phyloP scores from a whole-genome alignment of 305 asterid genomes.

The Solanum hybrid region DNA sequence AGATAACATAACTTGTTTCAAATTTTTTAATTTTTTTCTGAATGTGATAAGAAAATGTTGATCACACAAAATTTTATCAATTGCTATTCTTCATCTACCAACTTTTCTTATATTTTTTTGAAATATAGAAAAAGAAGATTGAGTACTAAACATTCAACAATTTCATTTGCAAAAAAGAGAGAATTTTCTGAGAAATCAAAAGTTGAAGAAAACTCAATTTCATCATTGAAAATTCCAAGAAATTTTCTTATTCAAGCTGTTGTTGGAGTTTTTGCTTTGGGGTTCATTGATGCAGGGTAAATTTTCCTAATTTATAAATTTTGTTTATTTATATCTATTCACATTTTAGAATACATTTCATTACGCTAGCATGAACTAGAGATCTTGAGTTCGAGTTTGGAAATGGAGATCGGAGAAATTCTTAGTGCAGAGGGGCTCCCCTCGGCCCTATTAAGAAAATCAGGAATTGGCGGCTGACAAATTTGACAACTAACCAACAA shows the following conservation, averaged over 20 bases:
- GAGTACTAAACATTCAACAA: neutral
- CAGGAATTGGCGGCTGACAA: neutral
- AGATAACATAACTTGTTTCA: neutral
- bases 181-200: slow-evolving; percentile 21
- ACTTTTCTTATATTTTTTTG: slow-evolving; percentile 6
- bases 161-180: slow-evolving; percentile 27
- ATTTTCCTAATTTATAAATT: neutral
- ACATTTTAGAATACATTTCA: neutral
- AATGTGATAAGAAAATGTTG: neutral
- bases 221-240: slow-evolving; percentile 21
- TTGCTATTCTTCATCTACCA: neutral
- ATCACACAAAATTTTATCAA: neutral
- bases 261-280: slow-evolving; percentile 47
- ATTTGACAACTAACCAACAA: neutral
- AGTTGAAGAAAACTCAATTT: slow-evolving; percentile 13
- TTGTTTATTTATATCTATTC: neutral
- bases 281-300: slow-evolving; percentile 90
- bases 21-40: neutral
- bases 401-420: neutral
- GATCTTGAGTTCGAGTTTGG: neutral
- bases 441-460: neutral
- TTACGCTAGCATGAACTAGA: fast-evolving
- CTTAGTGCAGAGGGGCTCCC: neutral
- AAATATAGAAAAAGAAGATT: slow-evolving; percentile 4
- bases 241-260: slow-evolving; percentile 43